Evolutionary conservation across 2,329 filamentous ascomycete species (phyloP).

Genomic region (Chalara sp.): DNA sequence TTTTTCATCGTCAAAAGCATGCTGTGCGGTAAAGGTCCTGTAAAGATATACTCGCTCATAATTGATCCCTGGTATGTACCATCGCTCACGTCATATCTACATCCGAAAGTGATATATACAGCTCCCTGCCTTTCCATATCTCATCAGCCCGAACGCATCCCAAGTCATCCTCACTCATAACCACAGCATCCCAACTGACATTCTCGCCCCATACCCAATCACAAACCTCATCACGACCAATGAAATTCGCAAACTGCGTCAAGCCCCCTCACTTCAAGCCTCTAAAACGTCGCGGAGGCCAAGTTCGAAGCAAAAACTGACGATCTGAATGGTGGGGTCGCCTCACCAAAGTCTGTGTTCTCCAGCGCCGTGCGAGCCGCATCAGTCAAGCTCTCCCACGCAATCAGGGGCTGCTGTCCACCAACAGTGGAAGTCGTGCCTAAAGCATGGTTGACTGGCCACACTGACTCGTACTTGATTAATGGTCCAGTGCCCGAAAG

Average conservation of each 20-base stretch:
- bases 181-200: too few relatives aligned
- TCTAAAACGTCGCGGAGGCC: slow-evolving; percentile 28
- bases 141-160: too few relatives aligned
- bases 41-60: too few relatives aligned
- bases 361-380: slow-evolving; percentile 30
- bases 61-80: too few relatives aligned
- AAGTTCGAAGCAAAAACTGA: slow-evolving; percentile 33
- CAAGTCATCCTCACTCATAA: too few relatives aligned
- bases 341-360: slow-evolving; percentile 34
- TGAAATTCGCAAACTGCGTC: not conserved
- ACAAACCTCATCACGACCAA: too few relatives aligned
- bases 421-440: slow-evolving; percentile 31
- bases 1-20: too few relatives aligned
- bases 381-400: slow-evolving; percentile 36
- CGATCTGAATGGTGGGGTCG: slow-evolving; percentile 35
- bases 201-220: too few relatives aligned
- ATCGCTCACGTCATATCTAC: too few relatives aligned
- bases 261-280: not conserved
- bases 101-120: too few relatives aligned
- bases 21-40: too few relatives aligned
- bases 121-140: too few relatives aligned
- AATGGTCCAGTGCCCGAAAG: slow-evolving; percentile 37
- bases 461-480: slow-evolving; percentile 42
- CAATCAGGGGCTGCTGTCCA: slow-evolving; percentile 33
- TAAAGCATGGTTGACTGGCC: slow-evolving; percentile 37